Percentiles rank a stretch among this genome's conserved stretches.
Evolutionary conservation across 176 grass and related monocot species (phyloP).

Genomic region (Carex parvula): DNA sequence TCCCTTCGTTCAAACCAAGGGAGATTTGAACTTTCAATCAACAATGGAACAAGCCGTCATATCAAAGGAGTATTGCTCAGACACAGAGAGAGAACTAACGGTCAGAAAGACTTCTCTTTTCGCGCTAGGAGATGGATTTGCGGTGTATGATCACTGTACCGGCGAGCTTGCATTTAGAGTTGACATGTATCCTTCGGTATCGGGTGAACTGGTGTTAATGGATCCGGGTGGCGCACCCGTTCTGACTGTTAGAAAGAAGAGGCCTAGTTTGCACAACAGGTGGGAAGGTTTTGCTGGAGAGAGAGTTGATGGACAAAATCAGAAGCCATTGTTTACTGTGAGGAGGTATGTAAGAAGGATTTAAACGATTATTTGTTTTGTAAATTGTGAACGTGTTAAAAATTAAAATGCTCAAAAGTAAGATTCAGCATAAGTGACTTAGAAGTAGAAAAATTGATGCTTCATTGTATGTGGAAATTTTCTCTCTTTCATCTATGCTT

Average conservation of each 20-base stretch:
- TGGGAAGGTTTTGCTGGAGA: conserved; percentile 92
- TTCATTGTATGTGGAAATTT: too few species aligned
- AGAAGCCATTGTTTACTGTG: conserved; percentile 78
- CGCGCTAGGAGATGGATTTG: conserved; percentile 65
- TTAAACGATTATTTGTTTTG: neutral
- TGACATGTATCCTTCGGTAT: conserved; percentile 59
- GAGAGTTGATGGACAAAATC: conserved; percentile 26
- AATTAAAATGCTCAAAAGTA: neutral
- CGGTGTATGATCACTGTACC: conserved; percentile 80
- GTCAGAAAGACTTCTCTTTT: conserved; percentile 94
- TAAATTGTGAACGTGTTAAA: neutral
- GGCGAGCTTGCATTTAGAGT: conserved; percentile 72
- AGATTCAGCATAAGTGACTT: neutral
- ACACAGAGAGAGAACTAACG: conserved; percentile 69
- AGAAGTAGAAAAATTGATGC: too few species aligned
- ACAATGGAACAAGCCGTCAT: conserved; percentile 33
- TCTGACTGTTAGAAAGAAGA: conserved; percentile 59
- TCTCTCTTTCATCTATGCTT: neutral
- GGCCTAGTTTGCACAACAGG: conserved; percentile 85
- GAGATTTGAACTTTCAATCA: neutral
- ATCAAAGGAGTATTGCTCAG: conserved; percentile 56
- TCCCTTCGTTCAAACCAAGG: neutral
- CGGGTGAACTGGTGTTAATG: conserved; percentile 70
- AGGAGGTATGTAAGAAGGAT: conserved; percentile 30
- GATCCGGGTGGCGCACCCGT: conserved; percentile 46